These are phyloP conservation scores for Plasmopara viticola DNA, from an alignment of 352 stramenopile species.

Conservation along the genomic window DNA sequence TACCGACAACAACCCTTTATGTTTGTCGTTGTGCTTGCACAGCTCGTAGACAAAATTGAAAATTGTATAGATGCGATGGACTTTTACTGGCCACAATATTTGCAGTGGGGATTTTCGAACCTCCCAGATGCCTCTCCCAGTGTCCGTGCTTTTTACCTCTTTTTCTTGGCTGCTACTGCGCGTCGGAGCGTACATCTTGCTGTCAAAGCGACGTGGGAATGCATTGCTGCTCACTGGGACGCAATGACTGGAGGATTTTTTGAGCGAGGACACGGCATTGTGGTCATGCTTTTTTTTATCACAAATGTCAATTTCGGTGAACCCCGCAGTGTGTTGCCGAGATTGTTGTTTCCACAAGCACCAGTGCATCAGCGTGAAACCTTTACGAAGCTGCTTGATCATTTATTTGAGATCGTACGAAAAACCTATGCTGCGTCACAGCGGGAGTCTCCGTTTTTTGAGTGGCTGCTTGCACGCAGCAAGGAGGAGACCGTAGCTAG, in stretches of 20 bases:
- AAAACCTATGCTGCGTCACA: slow-evolving; percentile 27
- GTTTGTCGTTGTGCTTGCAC: slow-evolving; percentile 57
- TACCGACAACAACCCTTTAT: slow-evolving; percentile 65
- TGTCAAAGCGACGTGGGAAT: slow-evolving; percentile 58
- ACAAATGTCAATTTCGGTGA: slow-evolving; percentile 57
- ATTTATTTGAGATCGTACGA: slow-evolving; percentile 38
- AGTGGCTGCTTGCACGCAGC: slow-evolving; percentile 45
- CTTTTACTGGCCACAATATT: slow-evolving; percentile 66
- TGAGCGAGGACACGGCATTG: slow-evolving; percentile 38
- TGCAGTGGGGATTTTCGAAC: slow-evolving; percentile 58
- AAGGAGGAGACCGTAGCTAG: slow-evolving; percentile 41
- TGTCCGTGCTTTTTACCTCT: slow-evolving; percentile 55
- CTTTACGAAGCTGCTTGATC: slow-evolving; percentile 30
- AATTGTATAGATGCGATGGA: slow-evolving; percentile 48
- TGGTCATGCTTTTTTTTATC: slow-evolving; percentile 58
- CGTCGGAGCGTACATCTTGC: slow-evolving; percentile 52
- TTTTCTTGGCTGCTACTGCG: slow-evolving; percentile 45
- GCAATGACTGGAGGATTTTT: slow-evolving; percentile 40
- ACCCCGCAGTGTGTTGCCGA: slow-evolving; percentile 31
- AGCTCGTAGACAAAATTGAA: slow-evolving; percentile 54
- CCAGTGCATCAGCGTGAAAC: slow-evolving; percentile 37
- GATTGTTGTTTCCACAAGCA: slow-evolving; percentile 38
- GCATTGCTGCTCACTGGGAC: slow-evolving; percentile 56
- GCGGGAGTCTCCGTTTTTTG: slow-evolving; percentile 45
- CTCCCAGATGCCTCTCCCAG: slow-evolving; percentile 37